Base-by-base conservation (phyloP, 306 rosid genomes). In the Quercus ilex region DNA sequence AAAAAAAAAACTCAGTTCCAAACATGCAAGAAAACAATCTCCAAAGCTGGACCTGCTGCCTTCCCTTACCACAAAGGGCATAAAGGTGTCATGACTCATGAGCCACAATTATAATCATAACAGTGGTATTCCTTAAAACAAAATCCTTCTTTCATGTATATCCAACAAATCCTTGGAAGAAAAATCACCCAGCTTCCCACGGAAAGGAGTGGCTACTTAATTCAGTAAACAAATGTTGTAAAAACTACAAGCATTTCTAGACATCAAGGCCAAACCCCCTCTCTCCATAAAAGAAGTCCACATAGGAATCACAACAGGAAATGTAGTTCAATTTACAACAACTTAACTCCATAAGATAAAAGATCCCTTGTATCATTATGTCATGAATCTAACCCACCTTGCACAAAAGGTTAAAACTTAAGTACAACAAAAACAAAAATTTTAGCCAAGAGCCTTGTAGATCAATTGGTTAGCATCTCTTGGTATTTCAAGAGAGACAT, bases 221-320 rank as follows among this genome's bases (percentile, higher is more conserved):
- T 56, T 26, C 19, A 69, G 55, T 62, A 69, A 12, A 75, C 82
- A 70, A 43, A 81, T 55, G 53, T 49, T 12, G 53, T 3, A 49
- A 11, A 49, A 49, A 49, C 4, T 49, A 49, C 53, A 10, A 49
- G 17, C 0, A 49, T 49, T 49, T 49, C 53, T 49, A 49, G 53
- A 49, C 53, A 10, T 49, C 53, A 49, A 49, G 15, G 53, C 53
- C 53, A 49, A 49, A 49, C 53, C 0, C 53, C 53, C 53, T 12
- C 3, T 49, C 15, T 49, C 53, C 53, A 49, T 49, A 49, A n/a
- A 6, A 12, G 28, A 57, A 76, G 73, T 14, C 79, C 59, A 41
- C 43, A 55, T 35, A 46, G 71, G 55, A 67, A 80, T 51, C 11
- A 38, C 55, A 30, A 14, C 3, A 28, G 15, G 51, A 51, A 26